Evolutionary conservation across 176 grass and related monocot genomes (phyloP).

Genomic region (Oryza meridionalis): DNA sequence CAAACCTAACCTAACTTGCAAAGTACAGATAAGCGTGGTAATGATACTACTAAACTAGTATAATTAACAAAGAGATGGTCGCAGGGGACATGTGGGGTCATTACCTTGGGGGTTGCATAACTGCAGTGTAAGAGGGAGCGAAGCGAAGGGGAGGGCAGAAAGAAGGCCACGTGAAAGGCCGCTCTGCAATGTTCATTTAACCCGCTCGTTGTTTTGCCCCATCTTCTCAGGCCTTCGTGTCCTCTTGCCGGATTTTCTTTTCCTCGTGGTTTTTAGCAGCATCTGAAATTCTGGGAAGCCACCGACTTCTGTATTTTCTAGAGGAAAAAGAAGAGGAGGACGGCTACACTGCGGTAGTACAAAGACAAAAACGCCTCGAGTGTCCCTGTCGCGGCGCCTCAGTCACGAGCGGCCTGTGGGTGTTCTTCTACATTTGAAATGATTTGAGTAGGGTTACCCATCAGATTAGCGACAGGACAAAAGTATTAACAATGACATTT

Average conservation of each 20-base stretch:
- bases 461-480: slow-evolving; percentile 39
- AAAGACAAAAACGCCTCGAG: slow-evolving; percentile 18
- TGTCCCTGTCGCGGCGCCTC: slow-evolving; percentile 45
- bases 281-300: slow-evolving; percentile 16
- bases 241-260: slow-evolving; percentile 25
- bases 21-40: slow-evolving; percentile 32
- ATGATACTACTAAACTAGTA: slow-evolving; percentile 1
- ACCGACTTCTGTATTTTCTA: slow-evolving; percentile 28
- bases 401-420: slow-evolving; percentile 43
- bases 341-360: neutral
- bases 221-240: neutral
- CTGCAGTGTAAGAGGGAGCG: neutral
- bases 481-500: slow-evolving; percentile 38
- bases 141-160: slow-evolving; percentile 6
- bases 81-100: slow-evolving; percentile 43
- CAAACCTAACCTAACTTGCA: neutral
- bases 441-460: slow-evolving; percentile 15
- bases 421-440: neutral
- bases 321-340: neutral
- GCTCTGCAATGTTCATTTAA: slow-evolving; percentile 25
- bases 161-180: slow-evolving; percentile 52
- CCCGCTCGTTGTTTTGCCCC: slow-evolving; percentile 18
- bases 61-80: slow-evolving; percentile 43
- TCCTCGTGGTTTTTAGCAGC: slow-evolving; percentile 39
- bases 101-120: slow-evolving; percentile 36